A percentile compares a stretch with the other conserved stretches of the same genome.
phyloP scores from a whole-genome alignment of 306 rosid species.

The Ormosia semicastrata region DNA sequence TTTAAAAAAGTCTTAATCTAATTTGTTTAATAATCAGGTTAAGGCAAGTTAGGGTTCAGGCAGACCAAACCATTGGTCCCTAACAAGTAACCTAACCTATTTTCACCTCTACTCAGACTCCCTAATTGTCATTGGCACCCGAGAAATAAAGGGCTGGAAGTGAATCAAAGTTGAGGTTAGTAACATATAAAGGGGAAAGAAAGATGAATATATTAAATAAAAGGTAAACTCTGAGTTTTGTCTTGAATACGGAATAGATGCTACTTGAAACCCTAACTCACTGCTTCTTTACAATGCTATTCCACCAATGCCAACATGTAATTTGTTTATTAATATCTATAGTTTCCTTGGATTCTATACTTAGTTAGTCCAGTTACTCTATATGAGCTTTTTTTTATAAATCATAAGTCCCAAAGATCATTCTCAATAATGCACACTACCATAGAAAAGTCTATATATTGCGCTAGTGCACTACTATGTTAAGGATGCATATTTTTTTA shows the following conservation, averaged over 20 bases:
- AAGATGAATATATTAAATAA: neutral
- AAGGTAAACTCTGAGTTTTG: constrained; percentile 37
- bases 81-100: too few species aligned
- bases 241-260: constrained; percentile 57
- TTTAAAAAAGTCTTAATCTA: too few species aligned
- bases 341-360: constrained; percentile 57
- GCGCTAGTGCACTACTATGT: constrained; percentile 27
- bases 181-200: neutral
- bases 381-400: neutral
- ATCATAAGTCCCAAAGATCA: constrained; percentile 33
- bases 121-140: constrained; percentile 27
- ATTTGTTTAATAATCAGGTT: too few species aligned
- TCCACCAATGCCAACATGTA: constrained; percentile 32
- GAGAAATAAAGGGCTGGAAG: constrained; percentile 23
- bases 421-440: constrained; percentile 29
- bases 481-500: constrained; percentile 10
- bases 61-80: too few species aligned
- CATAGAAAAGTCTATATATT: constrained; percentile 16
- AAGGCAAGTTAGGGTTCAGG: too few species aligned
- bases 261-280: constrained; percentile 70
- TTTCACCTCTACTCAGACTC: too few species aligned
- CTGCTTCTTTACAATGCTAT: constrained; percentile 35
- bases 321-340: constrained; percentile 12
- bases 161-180: constrained; percentile 34
- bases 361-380: constrained; percentile 39